Conservation (phyloP, 345 rosid species). For the Populus nigra region DNA sequence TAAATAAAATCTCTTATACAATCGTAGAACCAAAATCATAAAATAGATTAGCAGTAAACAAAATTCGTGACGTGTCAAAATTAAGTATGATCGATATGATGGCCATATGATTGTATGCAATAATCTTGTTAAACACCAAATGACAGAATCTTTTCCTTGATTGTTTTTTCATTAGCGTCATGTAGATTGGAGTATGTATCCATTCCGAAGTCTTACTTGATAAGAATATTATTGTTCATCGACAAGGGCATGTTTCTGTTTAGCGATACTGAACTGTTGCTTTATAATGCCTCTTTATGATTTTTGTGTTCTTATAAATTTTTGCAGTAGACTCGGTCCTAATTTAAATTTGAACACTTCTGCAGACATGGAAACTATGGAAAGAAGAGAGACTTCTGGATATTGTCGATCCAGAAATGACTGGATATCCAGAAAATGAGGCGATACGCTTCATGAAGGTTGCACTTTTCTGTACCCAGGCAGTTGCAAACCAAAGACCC, state of each 20-base stretch:
- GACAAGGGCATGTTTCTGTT: neutral
- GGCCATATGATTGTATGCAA: no score
- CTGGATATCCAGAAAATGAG: constrained; percentile 56
- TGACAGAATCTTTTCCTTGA: no score
- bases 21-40: no score
- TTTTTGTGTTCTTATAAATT: neutral
- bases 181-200: no score
- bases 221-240: neutral
- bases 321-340: neutral
- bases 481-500: constrained; percentile 62
- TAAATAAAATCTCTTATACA: no score
- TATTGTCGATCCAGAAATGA: constrained; percentile 64
- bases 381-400: constrained; percentile 66
- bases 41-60: neutral
- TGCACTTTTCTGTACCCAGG: constrained; percentile 87
- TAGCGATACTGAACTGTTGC: neutral
- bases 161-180: no score
- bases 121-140: no score
- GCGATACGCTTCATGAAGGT: constrained; percentile 62
- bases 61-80: no score
- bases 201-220: neutral
- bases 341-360: constrained; percentile 15
- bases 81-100: no score
- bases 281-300: neutral
- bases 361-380: constrained; percentile 87